phyloP scores from a whole-genome alignment of 768 basidiomycete genomes.

The Podaxis rugospora region DNA sequence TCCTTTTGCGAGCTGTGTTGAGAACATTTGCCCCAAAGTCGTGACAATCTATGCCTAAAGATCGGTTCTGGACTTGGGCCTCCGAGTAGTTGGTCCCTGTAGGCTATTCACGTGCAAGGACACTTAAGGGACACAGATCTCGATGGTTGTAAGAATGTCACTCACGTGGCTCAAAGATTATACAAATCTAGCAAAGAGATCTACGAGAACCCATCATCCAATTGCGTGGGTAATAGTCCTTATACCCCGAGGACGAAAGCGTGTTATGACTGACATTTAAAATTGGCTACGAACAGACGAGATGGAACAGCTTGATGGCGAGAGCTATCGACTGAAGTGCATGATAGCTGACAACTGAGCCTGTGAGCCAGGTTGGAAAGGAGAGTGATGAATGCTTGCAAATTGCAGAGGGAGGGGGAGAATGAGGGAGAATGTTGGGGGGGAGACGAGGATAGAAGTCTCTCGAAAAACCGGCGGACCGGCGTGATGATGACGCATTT shows the following conservation, averaged over 20 bases:
- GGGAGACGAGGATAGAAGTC: not conserved
- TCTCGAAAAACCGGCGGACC: not conserved
- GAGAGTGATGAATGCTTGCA: not conserved
- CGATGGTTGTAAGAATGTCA: too few species aligned
- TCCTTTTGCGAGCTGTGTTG: not conserved
- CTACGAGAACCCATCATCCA: too few species aligned
- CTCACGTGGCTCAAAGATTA: too few species aligned
- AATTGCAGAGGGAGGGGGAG: not conserved
- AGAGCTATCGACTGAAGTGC: not conserved
- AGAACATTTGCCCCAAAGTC: not conserved
- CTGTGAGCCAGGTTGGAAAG: not conserved
- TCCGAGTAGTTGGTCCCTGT: too few species aligned
- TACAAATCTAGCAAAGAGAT: too few species aligned
- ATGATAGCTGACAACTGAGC: not conserved
- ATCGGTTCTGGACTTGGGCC: too few species aligned
- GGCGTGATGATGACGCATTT: constrained; percentile 6
- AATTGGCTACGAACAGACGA: not conserved
- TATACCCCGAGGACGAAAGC: not conserved
- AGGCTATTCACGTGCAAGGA: too few species aligned
- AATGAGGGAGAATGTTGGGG: not conserved
- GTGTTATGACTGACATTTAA: not conserved
- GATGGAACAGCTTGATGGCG: not conserved
- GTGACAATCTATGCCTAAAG: too few species aligned
- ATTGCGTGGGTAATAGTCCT: not conserved
- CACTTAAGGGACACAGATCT: too few species aligned